Evolutionary conservation across 495 filamentous ascomycete species (phyloP).

Genomic region (Chaetomium tenue): DNA sequence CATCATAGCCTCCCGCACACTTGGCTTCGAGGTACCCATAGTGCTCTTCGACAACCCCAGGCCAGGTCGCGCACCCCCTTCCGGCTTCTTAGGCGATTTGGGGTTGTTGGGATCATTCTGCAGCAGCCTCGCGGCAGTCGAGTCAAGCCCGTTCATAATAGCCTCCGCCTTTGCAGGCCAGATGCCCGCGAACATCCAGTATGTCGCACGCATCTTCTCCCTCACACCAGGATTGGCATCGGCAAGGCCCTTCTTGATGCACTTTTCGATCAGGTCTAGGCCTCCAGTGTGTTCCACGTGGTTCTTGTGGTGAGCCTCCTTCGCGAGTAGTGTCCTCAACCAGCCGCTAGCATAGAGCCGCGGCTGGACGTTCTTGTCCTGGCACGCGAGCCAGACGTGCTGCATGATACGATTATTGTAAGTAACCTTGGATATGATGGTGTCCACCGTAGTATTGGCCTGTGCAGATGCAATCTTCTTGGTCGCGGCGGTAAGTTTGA

Average conservation of each 20-base stretch:
- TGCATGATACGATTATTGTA: conserved; percentile 78
- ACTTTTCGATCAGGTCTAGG: conserved; percentile 79
- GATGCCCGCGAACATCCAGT: conserved; percentile 72
- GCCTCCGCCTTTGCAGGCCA: conserved; percentile 77
- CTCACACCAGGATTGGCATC: conserved; percentile 87
- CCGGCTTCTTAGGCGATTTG: conserved; percentile 57
- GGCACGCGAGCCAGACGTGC: conserved; percentile 71
- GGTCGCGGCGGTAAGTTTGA: conserved; percentile 80
- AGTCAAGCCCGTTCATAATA: conserved; percentile 71
- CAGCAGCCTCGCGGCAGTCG: conserved; percentile 68
- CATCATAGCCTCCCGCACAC: conserved; percentile 69
- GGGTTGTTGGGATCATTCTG: conserved; percentile 81
- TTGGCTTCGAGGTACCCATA: conserved; percentile 58
- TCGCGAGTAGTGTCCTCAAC: conserved; percentile 76
- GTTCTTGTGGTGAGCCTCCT: conserved; percentile 73
- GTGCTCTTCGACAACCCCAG: conserved; percentile 59
- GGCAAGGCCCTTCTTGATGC: conserved; percentile 76
- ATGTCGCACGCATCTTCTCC: conserved; percentile 77
- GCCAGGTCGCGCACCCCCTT: conserved; percentile 49
- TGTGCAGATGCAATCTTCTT: conserved; percentile 87
- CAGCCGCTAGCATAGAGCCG: conserved; percentile 76
- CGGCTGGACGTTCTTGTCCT: conserved; percentile 89
- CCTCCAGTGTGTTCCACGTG: conserved; percentile 81
- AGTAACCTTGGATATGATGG: conserved; percentile 71
- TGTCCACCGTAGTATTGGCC: conserved; percentile 72